Evolutionary conservation across 257 asterid species (phyloP).

Genomic region (Nicotiana undulata): DNA sequence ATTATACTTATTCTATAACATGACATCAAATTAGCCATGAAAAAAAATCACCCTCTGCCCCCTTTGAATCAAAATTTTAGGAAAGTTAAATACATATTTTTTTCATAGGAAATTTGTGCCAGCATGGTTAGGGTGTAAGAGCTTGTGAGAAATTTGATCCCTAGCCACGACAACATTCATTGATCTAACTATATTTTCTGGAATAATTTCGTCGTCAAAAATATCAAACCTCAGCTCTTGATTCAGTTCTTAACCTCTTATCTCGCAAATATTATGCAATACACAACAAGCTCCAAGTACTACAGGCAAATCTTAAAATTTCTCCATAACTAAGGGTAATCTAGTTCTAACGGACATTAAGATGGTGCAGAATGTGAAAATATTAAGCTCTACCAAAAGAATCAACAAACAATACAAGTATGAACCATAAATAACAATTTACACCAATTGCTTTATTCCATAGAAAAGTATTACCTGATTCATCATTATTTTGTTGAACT

Average conservation of each 20-base stretch:
- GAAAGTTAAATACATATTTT: background rate
- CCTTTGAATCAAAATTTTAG: background rate
- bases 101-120: conserved; percentile 39
- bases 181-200: conserved; percentile 45
- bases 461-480: too few species aligned
- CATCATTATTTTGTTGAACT: too few species aligned
- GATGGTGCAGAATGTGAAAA: too few species aligned
- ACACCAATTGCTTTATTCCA: too few species aligned
- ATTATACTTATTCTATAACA: conserved; percentile 17
- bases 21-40: conserved; percentile 22
- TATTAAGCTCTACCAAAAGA: too few species aligned
- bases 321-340: too few species aligned
- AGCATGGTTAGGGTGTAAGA: conserved; percentile 54
- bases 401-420: too few species aligned
- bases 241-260: conserved; percentile 40
- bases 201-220: conserved; percentile 47
- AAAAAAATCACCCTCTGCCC: background rate
- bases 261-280: conserved; percentile 79
- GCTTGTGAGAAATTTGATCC: conserved; percentile 71
- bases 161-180: conserved; percentile 35
- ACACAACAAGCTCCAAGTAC: conserved; percentile 89
- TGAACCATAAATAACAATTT: too few species aligned
- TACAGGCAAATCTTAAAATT: conserved; percentile 71
- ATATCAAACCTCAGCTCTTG: conserved; percentile 49
- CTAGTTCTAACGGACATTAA: too few species aligned